A percentile compares a stretch with the other conserved stretches of the same genome.
phyloP scores from a whole-genome alignment of 352 stramenopile genomes.

The Thalassiosira livingstoniorum region DNA sequence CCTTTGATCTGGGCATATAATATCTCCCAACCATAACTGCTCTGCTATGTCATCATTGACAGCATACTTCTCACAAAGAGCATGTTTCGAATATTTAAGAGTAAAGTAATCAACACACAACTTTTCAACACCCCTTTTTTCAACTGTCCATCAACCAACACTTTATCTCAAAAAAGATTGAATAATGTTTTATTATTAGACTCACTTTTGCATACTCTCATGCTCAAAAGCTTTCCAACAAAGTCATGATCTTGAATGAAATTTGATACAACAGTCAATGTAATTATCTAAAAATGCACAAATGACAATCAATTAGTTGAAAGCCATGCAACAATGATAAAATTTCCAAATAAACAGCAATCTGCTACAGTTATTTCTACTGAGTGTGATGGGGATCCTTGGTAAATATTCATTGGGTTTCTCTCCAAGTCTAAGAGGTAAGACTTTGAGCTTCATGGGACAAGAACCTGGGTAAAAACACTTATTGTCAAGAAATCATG shows the following conservation, averaged over 20 bases:
- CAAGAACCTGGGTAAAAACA: too few species aligned
- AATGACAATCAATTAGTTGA: background rate
- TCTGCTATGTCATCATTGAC: conserved; percentile 1
- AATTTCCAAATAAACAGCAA: background rate
- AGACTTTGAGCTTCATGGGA: too few species aligned
- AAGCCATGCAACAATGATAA: background rate
- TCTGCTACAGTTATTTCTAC: conserved; percentile 1
- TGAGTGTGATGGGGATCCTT: conserved; percentile 4
- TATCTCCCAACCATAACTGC: background rate
- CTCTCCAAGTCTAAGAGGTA: too few species aligned
- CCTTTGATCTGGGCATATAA: background rate
- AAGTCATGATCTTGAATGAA: conserved; percentile 9
- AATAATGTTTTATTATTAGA: conserved; percentile 3
- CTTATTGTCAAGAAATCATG: too few species aligned
- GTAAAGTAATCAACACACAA: background rate
- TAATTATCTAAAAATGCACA: conserved; percentile 16
- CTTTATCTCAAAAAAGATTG: conserved; percentile 23
- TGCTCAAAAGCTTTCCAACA: conserved; percentile 26
- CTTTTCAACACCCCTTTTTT: conserved; percentile 16
- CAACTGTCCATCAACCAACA: background rate
- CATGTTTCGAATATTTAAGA: background rate
- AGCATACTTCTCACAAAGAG: background rate
- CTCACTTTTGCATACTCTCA: background rate
- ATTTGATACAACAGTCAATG: conserved; percentile 13
- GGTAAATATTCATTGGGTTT: conserved; percentile 9